Percentiles rank a stretch among this genome's conserved stretches.
Evolutionary conservation across 805 yeast species (phyloP).

Genomic region (Spathaspora hagerdaliae): DNA sequence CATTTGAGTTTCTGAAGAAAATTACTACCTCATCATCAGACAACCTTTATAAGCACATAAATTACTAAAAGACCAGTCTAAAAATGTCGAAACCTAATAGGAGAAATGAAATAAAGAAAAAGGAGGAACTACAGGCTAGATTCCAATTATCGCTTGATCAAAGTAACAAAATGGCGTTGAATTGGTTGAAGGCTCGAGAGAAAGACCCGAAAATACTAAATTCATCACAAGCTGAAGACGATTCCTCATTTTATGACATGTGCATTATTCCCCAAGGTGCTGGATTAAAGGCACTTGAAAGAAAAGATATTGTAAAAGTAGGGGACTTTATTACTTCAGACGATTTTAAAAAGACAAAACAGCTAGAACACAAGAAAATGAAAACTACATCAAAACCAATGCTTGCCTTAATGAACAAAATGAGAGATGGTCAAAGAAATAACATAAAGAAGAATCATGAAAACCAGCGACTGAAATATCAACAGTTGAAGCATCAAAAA

Average conservation of each 20-base stretch:
- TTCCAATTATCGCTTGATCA: slow-evolving; percentile 41
- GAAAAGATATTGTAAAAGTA: slow-evolving; percentile 11
- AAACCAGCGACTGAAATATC: neutral
- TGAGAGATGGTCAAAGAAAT: slow-evolving; percentile 23
- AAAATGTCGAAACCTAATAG: slow-evolving; percentile 13
- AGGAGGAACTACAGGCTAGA: slow-evolving; percentile 44
- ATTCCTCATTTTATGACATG: slow-evolving; percentile 22
- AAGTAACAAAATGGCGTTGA: slow-evolving; percentile 28
- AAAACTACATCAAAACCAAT: slow-evolving; percentile 27
- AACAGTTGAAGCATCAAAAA: neutral
- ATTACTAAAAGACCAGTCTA: neutral
- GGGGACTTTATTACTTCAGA: slow-evolving; percentile 23
- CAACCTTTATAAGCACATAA: too few species aligned
- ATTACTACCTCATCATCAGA: too few species aligned
- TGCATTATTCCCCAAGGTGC: slow-evolving; percentile 33
- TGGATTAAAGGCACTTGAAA: slow-evolving; percentile 18
- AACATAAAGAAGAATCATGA: slow-evolving; percentile 12
- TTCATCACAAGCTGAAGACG: slow-evolving; percentile 5
- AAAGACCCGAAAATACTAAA: neutral
- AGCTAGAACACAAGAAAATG: neutral
- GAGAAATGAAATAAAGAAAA: slow-evolving; percentile 41
- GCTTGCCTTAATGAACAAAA: slow-evolving; percentile 34
- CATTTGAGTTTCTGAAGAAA: too few species aligned
- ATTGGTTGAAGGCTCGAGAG: slow-evolving; percentile 31
- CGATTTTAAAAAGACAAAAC: slow-evolving; percentile 3